phyloP scores from a whole-genome alignment of 768 basidiomycete species.

The Calocera viscosa region DNA sequence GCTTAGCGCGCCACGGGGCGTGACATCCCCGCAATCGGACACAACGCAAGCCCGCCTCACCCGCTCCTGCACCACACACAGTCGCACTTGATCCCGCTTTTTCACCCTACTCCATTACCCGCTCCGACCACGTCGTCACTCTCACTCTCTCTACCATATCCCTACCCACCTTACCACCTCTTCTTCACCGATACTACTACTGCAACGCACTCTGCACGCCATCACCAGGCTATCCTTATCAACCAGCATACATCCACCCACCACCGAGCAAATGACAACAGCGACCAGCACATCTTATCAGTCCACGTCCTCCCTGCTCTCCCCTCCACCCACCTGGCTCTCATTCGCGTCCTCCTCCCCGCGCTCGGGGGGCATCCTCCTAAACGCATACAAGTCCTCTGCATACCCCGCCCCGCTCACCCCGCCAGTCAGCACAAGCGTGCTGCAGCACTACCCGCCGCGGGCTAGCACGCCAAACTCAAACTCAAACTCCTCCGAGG shows the following conservation, averaged over 20 bases:
- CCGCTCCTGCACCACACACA: background rate
- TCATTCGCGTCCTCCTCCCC: background rate
- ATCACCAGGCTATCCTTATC: background rate
- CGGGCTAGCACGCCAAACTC: background rate
- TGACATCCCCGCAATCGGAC: constrained; percentile 1
- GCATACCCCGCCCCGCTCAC: background rate
- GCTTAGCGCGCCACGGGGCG: background rate
- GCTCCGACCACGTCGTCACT: background rate
- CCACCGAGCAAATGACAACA: background rate
- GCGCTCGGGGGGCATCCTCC: background rate
- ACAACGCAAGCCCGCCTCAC: background rate
- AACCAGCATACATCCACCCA: background rate
- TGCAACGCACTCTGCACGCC: background rate
- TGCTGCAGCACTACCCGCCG: background rate
- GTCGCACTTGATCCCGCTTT: constrained; percentile 4
- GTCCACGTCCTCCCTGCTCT: background rate
- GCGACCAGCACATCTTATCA: background rate
- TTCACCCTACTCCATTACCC: background rate
- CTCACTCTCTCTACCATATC: constrained; percentile 5
- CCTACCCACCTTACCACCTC: background rate
- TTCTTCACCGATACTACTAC: background rate
- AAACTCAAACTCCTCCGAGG: constrained; percentile 3
- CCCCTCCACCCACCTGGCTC: background rate
- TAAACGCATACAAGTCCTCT: background rate
- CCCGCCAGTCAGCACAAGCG: background rate